A percentile compares a stretch with the other conserved stretches of the same genome.
Evolutionary conservation across 495 filamentous ascomycete genomes (phyloP).

Genomic region (Rhizodiscina lignyota): DNA sequence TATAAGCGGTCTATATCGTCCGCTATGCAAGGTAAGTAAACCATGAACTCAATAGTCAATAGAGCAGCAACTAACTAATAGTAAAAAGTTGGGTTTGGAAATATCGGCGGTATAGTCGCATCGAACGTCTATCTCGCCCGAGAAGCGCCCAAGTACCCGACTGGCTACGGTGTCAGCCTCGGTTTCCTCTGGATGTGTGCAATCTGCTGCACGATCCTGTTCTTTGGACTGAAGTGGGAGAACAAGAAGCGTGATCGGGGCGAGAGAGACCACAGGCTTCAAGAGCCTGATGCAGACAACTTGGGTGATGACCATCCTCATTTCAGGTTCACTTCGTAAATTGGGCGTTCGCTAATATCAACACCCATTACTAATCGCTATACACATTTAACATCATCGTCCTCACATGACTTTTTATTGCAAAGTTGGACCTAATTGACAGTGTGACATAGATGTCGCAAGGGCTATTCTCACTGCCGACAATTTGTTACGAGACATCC

Average conservation of each 20-base stretch:
- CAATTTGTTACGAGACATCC: too few species aligned
- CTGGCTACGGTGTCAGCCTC: conserved; percentile 28
- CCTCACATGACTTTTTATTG: too few species aligned
- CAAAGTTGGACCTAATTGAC: too few species aligned
- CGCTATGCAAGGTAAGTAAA: too few species aligned
- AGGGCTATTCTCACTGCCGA: too few species aligned
- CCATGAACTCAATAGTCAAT: too few species aligned
- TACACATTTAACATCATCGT: too few species aligned
- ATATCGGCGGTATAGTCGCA: conserved; percentile 39
- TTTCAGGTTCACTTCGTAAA: too few species aligned
- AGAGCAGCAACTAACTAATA: too few species aligned
- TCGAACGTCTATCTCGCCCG: conserved; percentile 28
- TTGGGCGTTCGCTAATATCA: too few species aligned
- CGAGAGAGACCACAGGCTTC: conserved; percentile 32
- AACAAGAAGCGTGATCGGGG: conserved; percentile 26
- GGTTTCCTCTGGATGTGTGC: conserved; percentile 2
- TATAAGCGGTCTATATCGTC: conserved; percentile 43
- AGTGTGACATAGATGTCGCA: too few species aligned
- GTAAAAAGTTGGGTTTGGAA: conserved; percentile 40
- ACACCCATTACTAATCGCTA: too few species aligned
- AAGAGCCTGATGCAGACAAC: conserved; percentile 33
- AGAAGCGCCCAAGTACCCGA: conserved; percentile 31
- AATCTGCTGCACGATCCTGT: conserved; percentile 5
- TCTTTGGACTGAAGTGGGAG: conserved; percentile 22
- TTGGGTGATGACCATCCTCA: conserved; percentile 45